phyloP scores from a whole-genome alignment of 768 basidiomycete species.

The Austroboletus festivus region DNA sequence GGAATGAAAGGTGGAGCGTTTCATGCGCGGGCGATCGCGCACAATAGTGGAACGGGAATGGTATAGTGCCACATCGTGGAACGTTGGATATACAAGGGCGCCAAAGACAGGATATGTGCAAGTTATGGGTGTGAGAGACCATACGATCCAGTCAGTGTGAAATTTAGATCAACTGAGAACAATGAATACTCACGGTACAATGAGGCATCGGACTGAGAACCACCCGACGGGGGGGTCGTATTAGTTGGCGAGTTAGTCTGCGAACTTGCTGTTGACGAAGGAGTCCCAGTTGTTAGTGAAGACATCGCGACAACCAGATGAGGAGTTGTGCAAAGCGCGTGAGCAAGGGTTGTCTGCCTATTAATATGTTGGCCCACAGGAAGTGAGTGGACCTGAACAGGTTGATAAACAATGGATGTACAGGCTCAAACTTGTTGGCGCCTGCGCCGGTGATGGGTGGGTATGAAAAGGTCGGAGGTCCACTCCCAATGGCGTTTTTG shows the following conservation, averaged over 20 bases:
- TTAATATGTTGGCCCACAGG: conserved; percentile 15
- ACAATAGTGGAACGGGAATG: background rate
- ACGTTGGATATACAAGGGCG: background rate
- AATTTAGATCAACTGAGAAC: conserved; percentile 2
- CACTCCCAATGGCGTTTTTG: background rate
- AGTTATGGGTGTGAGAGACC: conserved; percentile 7
- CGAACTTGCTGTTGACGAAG: background rate
- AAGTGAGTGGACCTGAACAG: background rate
- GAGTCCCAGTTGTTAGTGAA: background rate
- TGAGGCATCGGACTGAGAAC: conserved; percentile 20
- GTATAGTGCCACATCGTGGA: background rate
- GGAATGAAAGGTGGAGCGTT: background rate
- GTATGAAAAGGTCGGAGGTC: conserved; percentile 1
- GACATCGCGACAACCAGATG: conserved; percentile 13
- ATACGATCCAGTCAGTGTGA: conserved; percentile 16
- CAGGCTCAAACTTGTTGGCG: background rate
- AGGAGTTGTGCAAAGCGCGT: conserved; percentile 1
- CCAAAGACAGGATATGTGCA: background rate
- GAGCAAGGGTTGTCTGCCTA: conserved; percentile 5
- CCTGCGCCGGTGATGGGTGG: background rate
- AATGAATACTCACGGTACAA: conserved; percentile 26
- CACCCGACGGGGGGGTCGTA: background rate
- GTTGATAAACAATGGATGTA: background rate
- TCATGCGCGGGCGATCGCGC: conserved; percentile 5
- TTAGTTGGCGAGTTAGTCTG: background rate